Evolutionary conservation across 139 green algal species (phyloP).

Genomic region (Marvania coccoides): DNA sequence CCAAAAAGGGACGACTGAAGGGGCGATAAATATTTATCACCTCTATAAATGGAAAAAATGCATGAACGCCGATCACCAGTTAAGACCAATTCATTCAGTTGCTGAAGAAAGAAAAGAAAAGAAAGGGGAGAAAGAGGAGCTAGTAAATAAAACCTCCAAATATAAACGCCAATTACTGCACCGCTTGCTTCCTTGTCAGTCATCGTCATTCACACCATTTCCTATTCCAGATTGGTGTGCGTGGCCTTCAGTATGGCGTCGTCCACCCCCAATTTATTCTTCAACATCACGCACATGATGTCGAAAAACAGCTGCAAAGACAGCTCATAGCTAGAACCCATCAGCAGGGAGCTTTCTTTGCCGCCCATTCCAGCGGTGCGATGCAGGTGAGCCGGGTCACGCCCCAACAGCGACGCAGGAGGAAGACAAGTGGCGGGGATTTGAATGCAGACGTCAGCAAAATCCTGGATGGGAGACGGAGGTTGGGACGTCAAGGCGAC

Average conservation of each 20-base stretch:
- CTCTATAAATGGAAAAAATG: too few species aligned
- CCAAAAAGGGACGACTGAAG: too few species aligned
- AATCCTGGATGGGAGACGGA: neutral
- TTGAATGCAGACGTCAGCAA: neutral
- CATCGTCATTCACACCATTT: neutral
- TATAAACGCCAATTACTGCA: too few species aligned
- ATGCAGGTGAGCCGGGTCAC: neutral
- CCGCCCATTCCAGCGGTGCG: neutral
- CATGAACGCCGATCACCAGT: too few species aligned
- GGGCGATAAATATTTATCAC: too few species aligned
- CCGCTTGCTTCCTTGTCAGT: too few species aligned
- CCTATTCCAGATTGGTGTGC: conserved; percentile 17
- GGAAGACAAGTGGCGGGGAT: conserved; percentile 12
- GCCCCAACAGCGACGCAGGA: neutral
- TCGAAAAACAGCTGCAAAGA: conserved; percentile 8
- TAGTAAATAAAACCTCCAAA: too few species aligned
- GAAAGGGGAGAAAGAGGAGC: too few species aligned
- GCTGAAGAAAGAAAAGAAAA: too few species aligned
- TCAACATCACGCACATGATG: neutral
- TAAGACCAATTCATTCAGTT: too few species aligned
- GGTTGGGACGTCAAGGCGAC: neutral
- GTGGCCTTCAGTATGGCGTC: neutral
- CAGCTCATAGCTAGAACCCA: conserved; percentile 15
- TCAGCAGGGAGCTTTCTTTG: neutral
- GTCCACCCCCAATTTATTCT: neutral